A percentile compares a stretch with the other conserved stretches of the same genome.
Evolutionary conservation across 441 rosid species (phyloP).

Genomic region (Mallotus japonicus): DNA sequence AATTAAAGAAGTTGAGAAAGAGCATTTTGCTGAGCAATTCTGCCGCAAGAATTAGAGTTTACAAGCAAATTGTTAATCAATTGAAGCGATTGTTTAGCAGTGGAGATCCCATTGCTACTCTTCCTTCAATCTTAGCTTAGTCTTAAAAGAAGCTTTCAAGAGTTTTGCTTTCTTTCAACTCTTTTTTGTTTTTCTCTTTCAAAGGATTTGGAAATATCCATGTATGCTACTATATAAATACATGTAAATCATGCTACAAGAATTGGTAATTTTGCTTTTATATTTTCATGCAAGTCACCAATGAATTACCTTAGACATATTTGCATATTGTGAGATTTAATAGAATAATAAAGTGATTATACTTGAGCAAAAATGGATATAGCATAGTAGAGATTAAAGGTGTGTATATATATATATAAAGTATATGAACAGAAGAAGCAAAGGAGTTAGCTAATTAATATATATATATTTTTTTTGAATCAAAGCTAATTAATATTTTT

Average conservation of each 20-base stretch:
- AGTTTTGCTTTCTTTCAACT: neutral
- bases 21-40: constrained; percentile 27
- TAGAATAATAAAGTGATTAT: too few species aligned
- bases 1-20: constrained; percentile 49
- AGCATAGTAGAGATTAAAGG: too few species aligned
- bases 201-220: neutral
- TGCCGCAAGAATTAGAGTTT: constrained; percentile 31
- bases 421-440: too few species aligned
- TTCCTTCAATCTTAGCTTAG: constrained; percentile 32
- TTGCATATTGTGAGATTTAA: too few species aligned
- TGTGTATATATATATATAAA: too few species aligned
- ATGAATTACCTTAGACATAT: too few species aligned
- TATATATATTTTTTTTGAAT: too few species aligned
- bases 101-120: constrained; percentile 33
- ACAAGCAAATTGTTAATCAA: constrained; percentile 26
- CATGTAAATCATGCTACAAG: neutral
- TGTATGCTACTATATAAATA: neutral
- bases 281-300: too few species aligned
- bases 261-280: neutral
- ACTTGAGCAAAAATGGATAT: too few species aligned
- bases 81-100: constrained; percentile 44
- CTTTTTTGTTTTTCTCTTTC: neutral
- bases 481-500: too few species aligned
- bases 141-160: constrained; percentile 7
- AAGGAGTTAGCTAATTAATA: too few species aligned